Evolutionary conservation across 2,329 filamentous ascomycete species (phyloP), one percentile per base, ranked within the genome.

Genomic region (Orbilia quercus): DNA sequence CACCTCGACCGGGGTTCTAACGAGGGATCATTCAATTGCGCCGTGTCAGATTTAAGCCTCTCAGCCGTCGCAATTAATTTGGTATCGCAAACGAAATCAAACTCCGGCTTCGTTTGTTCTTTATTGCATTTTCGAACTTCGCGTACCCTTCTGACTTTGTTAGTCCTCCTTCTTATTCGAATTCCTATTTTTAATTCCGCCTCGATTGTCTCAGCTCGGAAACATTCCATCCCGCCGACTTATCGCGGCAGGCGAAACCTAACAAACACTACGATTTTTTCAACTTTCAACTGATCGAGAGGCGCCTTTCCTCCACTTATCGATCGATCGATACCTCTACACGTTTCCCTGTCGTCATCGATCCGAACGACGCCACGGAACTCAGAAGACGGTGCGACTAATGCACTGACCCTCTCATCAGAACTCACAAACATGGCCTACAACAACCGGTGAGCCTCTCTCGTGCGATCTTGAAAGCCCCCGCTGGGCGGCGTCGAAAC

Each of bases 11-110:
- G n/a, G n/a, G n/a, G n/a, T n/a, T n/a, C n/a, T 40, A 31, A 31
- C 9, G 28, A 31, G 28, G 28, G 28, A n/a, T n/a, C n/a, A n/a
- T n/a, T n/a, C n/a, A n/a, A n/a, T n/a, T n/a, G n/a, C n/a, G n/a
- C 65, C 55, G 64, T 31, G 64, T 70, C 65, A 70, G 65, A 70
- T 70, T 60, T 70, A 62, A 70, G 65, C 67, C 67, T 72, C 59
- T 57, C 62, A 65, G 51, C 62, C 51, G 36, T 54, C 42, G 38
- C 59, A 14, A 57, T 55, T 34, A 45, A 36, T 47, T 55, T 45
- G 34, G 34, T 28, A 55, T 64, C 60, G 16, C 44, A 25, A 14
- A 20, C 16, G 9, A 47, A 7, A 2, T 47, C 14, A 7, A 3
- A 4, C n/a, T 51, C 25, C 23, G 20, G 47, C 16, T 36, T 36